A percentile compares a stretch with the other conserved stretches of the same genome.
Conservation (phyloP, 352 stramenopile genomes). For the Globisporangium spiculum region DNA sequence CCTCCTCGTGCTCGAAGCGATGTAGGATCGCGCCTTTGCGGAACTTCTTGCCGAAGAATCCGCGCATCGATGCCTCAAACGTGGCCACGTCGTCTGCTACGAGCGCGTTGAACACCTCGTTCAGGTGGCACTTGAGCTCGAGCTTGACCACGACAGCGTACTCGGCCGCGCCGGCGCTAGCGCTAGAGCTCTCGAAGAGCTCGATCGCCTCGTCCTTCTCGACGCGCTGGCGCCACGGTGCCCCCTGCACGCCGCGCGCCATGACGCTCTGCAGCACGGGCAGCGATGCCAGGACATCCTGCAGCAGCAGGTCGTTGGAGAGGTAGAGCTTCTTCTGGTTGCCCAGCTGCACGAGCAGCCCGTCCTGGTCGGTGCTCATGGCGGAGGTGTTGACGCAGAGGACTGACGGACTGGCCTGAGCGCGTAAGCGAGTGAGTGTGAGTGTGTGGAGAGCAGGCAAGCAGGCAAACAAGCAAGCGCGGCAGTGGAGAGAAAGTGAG, state of each 20-base stretch:
- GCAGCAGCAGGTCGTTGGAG: slow-evolving; percentile 29
- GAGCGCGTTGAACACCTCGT: slow-evolving; percentile 61
- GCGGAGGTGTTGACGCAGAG: background rate
- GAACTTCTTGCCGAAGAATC: slow-evolving; percentile 50
- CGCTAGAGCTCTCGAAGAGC: slow-evolving; percentile 26
- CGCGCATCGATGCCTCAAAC: slow-evolving; percentile 46
- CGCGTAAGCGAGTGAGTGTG: background rate
- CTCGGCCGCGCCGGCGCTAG: background rate
- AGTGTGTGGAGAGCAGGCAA: background rate
- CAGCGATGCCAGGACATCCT: slow-evolving; percentile 22
- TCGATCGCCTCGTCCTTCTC: slow-evolving; percentile 21
- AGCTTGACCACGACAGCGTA: slow-evolving; percentile 47
- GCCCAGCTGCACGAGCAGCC: slow-evolving; percentile 32
- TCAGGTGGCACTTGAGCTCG: slow-evolving; percentile 54
- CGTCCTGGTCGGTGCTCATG: slow-evolving; percentile 18
- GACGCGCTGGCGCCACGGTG: slow-evolving; percentile 22
- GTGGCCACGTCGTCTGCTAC: slow-evolving; percentile 35
- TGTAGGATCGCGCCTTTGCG: slow-evolving; percentile 38
- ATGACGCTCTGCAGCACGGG: slow-evolving; percentile 17
- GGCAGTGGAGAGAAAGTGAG: no score
- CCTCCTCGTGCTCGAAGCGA: slow-evolving; percentile 29
- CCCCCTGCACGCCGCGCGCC: slow-evolving; percentile 14
- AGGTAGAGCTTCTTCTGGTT: slow-evolving; percentile 39
- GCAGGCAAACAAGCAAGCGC: no score
- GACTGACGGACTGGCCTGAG: background rate